Conservation (phyloP, 225 moss, liverwort and hornwort species). For the Antitrichia curtipendula region DNA sequence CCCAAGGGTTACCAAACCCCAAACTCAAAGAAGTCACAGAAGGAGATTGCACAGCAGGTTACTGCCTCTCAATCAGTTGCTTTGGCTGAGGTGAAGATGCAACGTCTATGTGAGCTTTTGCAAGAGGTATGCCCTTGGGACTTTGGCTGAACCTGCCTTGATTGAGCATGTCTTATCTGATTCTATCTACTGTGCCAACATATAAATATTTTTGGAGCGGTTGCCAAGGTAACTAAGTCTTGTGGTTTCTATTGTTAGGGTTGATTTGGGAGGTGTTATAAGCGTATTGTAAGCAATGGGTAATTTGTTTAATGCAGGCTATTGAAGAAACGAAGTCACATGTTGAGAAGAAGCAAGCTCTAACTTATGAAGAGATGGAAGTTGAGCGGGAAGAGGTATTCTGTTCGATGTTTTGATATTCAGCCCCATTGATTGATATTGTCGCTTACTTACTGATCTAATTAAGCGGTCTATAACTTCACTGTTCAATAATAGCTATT, state of each 20-base stretch:
- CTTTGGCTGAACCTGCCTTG: not conserved
- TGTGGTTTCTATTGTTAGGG: not conserved
- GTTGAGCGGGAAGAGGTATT: conserved; percentile 78
- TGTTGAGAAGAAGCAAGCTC: conserved; percentile 87
- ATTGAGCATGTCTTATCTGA: not conserved
- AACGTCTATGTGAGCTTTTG: conserved; percentile 73
- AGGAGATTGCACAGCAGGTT: conserved; percentile 49
- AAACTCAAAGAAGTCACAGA: conserved; percentile 34
- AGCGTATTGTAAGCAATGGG: not conserved
- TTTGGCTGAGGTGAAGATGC: conserved; percentile 62
- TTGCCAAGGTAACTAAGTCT: not conserved
- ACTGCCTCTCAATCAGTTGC: conserved; percentile 47
- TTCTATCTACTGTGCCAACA: not conserved
- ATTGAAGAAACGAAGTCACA: conserved; percentile 89
- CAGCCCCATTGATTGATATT: not conserved
- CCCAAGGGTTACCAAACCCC: conserved; percentile 56
- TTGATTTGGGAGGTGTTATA: not conserved
- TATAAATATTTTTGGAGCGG: not conserved
- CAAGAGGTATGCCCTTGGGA: conserved; percentile 37
- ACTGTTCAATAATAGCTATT: not conserved
- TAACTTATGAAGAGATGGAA: conserved; percentile 95
- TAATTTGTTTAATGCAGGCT: conserved; percentile 31
- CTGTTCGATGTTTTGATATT: not conserved
- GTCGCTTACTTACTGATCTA: not conserved
- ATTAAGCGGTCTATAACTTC: not conserved